Evolutionary conservation across 306 rosid genomes (phyloP).

Genomic region (Boehmeria nivea): DNA sequence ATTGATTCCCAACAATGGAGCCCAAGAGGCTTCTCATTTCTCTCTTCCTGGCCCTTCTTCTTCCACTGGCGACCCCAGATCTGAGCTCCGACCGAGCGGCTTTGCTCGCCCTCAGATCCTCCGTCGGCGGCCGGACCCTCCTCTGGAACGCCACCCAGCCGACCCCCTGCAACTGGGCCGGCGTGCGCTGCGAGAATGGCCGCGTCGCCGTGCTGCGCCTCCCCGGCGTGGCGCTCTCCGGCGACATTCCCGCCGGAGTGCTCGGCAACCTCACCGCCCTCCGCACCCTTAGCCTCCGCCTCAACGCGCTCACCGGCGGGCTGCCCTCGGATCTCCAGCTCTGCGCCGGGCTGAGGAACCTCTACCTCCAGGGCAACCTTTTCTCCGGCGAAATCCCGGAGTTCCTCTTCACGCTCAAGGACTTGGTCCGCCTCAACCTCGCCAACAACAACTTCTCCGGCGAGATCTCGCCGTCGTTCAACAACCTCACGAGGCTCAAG

Average conservation of each 20-base stretch:
- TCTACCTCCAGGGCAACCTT: slow-evolving; percentile 40
- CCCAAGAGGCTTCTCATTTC: slow-evolving; percentile 9
- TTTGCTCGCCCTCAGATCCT: slow-evolving; percentile 33
- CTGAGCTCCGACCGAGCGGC: slow-evolving; percentile 43
- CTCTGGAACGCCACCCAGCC: slow-evolving; percentile 32
- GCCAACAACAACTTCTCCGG: slow-evolving; percentile 47
- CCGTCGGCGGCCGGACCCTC: slow-evolving; percentile 43
- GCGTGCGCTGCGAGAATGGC: slow-evolving; percentile 30
- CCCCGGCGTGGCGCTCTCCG: slow-evolving; percentile 40
- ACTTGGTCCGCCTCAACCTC: slow-evolving; percentile 40
- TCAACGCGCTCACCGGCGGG: slow-evolving; percentile 39
- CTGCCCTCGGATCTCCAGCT: slow-evolving; percentile 46
- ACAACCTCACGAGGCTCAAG: slow-evolving; percentile 33
- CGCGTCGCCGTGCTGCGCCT: slow-evolving; percentile 39
- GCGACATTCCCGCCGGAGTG: slow-evolving; percentile 31
- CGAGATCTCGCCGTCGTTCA: slow-evolving; percentile 32
- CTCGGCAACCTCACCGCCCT: slow-evolving; percentile 34
- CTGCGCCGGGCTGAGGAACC: slow-evolving; percentile 38
- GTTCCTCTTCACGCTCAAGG: slow-evolving; percentile 20
- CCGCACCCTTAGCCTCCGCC: slow-evolving; percentile 43
- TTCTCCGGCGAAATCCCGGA: slow-evolving; percentile 39
- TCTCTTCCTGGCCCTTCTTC: slow-evolving; percentile 3
- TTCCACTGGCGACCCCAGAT: slow-evolving; percentile 30
- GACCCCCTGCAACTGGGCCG: slow-evolving; percentile 40
- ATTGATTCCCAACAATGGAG: slow-evolving; percentile 19